Evolutionary conservation across 306 rosid genomes (phyloP).

Genomic region (Cucurbita ficifolia): DNA sequence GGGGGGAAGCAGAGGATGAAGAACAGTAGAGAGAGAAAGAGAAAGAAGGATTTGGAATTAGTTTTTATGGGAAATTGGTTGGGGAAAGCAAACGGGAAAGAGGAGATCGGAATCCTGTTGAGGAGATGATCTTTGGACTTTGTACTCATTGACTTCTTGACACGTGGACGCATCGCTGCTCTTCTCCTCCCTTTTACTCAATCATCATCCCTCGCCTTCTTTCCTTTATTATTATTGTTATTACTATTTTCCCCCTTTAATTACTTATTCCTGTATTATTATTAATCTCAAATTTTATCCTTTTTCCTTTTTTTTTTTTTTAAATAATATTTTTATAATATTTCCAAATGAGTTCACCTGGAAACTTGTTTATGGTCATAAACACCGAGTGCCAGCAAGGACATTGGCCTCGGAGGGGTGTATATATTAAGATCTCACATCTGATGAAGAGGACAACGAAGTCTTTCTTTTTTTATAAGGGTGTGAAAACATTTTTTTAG

Average conservation of each 20-base stretch:
- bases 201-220: background rate
- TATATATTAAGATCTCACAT: no score
- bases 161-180: slow-evolving; percentile 8
- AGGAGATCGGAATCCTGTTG: slow-evolving; percentile 1
- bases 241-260: background rate
- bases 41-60: background rate
- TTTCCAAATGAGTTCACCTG: background rate
- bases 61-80: background rate
- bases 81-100: background rate
- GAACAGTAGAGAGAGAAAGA: background rate
- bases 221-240: background rate
- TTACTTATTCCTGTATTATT: background rate
- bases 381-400: no score
- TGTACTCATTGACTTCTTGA: background rate
- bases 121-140: background rate
- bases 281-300: no score
- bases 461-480: no score
- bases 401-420: no score
- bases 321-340: background rate
- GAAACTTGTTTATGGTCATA: background rate
- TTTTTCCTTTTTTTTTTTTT: background rate
- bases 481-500: no score
- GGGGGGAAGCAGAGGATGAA: background rate
- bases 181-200: background rate
- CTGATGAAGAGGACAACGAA: no score